phyloP scores from a whole-genome alignment of 441 rosid genomes.

The Viola pubescens region DNA sequence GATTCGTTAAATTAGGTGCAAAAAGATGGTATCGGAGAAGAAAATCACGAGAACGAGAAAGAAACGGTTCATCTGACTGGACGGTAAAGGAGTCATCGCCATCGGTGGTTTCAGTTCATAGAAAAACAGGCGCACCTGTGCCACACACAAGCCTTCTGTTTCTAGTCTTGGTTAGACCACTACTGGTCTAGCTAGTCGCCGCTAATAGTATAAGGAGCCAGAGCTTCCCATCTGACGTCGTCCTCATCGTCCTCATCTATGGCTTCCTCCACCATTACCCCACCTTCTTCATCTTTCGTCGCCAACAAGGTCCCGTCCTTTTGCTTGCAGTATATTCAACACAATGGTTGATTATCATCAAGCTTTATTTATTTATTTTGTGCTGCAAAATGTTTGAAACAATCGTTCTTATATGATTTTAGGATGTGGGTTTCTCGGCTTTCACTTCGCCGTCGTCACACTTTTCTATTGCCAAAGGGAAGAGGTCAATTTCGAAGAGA shows the following conservation, averaged over 20 bases:
- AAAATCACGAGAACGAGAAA: too few species aligned
- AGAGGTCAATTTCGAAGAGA: constrained; percentile 44
- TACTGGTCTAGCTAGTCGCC: too few species aligned
- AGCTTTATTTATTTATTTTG: background rate
- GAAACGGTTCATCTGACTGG: too few species aligned
- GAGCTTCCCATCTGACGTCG: too few species aligned
- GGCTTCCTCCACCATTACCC: constrained; percentile 54
- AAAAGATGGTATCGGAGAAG: too few species aligned
- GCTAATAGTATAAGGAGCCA: too few species aligned
- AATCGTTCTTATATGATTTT: constrained; percentile 21
- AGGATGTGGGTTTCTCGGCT: constrained; percentile 41
- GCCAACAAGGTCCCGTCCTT: constrained; percentile 31
- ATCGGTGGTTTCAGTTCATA: too few species aligned
- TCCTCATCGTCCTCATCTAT: constrained; percentile 17
- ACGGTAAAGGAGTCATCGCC: too few species aligned
- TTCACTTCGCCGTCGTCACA: constrained; percentile 38
- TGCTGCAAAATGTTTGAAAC: background rate
- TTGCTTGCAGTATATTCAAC: background rate
- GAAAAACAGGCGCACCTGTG: too few species aligned
- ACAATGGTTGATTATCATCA: background rate
- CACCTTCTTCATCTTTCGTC: constrained; percentile 39
- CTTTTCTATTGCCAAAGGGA: constrained; percentile 42
- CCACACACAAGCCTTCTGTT: too few species aligned
- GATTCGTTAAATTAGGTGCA: too few species aligned
- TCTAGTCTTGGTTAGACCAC: too few species aligned